phyloP scores from a whole-genome alignment of 2,329 filamentous ascomycete species.

The Fonsecaea monophora region DNA sequence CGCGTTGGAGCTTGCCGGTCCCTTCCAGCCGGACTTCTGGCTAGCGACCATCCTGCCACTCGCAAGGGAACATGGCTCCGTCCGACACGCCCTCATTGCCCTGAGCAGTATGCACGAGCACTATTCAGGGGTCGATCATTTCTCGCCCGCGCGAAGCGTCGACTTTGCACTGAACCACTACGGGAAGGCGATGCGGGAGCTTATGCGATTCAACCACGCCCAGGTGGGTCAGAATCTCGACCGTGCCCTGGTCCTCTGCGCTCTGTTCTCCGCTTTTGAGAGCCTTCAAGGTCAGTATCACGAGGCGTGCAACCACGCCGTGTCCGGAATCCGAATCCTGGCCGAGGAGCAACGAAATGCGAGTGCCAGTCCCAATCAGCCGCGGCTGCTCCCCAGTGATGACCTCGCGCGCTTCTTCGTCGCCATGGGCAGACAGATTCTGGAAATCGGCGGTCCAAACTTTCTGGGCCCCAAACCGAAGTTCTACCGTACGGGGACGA shows the following conservation, averaged over 20 bases:
- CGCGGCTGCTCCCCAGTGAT: slow-evolving; percentile 9
- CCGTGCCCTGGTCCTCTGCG: slow-evolving; percentile 54
- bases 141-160: slow-evolving; percentile 19
- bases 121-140: slow-evolving; percentile 30
- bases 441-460: slow-evolving; percentile 29
- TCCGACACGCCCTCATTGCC: slow-evolving; percentile 43
- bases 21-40: slow-evolving; percentile 43
- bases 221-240: slow-evolving; percentile 44
- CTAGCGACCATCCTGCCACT: slow-evolving; percentile 39
- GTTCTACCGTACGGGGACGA: slow-evolving; percentile 6
- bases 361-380: not conserved
- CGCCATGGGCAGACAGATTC: slow-evolving; percentile 25
- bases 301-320: slow-evolving; percentile 51
- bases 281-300: slow-evolving; percentile 60
- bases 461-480: slow-evolving; percentile 14
- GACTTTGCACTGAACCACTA: slow-evolving; percentile 56
- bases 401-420: slow-evolving; percentile 29
- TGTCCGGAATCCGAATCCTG: slow-evolving; percentile 44
- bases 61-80: slow-evolving; percentile 40
- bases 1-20: slow-evolving; percentile 40
- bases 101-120: slow-evolving; percentile 44
- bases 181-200: slow-evolving; percentile 55
- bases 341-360: slow-evolving; percentile 28
- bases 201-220: slow-evolving; percentile 48
- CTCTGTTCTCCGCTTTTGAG: slow-evolving; percentile 63